Conservation (phyloP, 2,329 filamentous ascomycete species). For the Chaetomium globosum region DNA sequence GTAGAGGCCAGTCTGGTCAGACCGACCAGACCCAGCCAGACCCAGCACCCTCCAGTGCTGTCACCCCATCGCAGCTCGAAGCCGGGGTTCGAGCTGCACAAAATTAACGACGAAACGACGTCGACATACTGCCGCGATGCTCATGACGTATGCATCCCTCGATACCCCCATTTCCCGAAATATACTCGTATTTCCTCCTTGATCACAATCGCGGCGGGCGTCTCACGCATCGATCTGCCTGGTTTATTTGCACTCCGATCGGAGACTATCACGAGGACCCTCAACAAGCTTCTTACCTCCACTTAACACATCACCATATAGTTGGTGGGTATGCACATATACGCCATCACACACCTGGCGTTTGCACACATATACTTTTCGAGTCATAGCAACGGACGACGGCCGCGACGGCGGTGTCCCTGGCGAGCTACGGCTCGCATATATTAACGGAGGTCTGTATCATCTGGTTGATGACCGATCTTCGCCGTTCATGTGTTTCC, state of each 20-base stretch:
- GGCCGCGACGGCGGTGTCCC: background rate
- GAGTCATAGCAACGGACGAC: background rate
- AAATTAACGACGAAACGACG: slow-evolving; percentile 1
- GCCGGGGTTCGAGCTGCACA: slow-evolving; percentile 38
- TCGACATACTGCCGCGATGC: slow-evolving; percentile 5
- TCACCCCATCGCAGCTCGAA: slow-evolving; percentile 43
- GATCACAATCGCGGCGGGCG: background rate
- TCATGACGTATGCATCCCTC: background rate
- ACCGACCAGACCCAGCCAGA: background rate
- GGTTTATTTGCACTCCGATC: background rate
- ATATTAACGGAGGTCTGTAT: background rate
- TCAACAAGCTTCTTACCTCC: background rate
- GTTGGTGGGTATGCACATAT: background rate
- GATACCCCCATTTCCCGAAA: background rate
- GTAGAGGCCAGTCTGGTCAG: slow-evolving; percentile 1
- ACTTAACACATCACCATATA: background rate
- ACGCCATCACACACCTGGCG: background rate
- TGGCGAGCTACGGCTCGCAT: background rate
- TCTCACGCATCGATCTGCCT: background rate
- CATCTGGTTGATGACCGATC: background rate
- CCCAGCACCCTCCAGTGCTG: slow-evolving; percentile 32
- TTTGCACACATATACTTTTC: background rate
- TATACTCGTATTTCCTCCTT: background rate
- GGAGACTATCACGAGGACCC: background rate
- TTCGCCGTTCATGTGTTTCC: background rate